Evolutionary conservation across 1,284 basidiomycete species (phyloP).

Genomic region (Melampsora larici-populina): DNA sequence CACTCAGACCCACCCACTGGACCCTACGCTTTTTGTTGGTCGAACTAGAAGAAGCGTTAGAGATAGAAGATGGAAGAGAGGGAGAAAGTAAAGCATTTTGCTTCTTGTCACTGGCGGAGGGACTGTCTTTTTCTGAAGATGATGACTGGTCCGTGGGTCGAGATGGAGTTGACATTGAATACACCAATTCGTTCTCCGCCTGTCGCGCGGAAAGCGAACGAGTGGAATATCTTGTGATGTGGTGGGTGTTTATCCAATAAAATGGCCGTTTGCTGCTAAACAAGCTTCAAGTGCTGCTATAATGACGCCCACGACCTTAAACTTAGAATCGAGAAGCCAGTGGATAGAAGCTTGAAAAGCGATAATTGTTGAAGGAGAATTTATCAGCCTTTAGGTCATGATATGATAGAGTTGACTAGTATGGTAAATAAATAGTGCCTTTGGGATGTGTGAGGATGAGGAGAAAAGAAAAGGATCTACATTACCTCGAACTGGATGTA

Average conservation of each 20-base stretch:
- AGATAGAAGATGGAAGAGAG: constrained; percentile 8
- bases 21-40: constrained; percentile 33
- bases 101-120: neutral
- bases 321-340: neutral
- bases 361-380: neutral
- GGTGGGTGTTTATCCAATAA: too few relatives aligned
- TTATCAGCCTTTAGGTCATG: neutral
- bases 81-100: neutral
- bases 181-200: neutral
- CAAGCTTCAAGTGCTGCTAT: neutral
- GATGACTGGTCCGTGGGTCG: neutral
- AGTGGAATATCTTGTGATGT: too few relatives aligned
- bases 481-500: neutral
- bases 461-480: neutral
- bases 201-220: neutral
- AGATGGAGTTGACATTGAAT: neutral
- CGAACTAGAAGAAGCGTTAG: neutral
- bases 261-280: too few relatives aligned
- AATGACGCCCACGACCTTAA: neutral
- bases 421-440: neutral
- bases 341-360: neutral
- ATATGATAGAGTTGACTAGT: neutral
- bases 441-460: neutral
- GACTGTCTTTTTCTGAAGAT: neutral
- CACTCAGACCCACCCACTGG: constrained; percentile 39